phyloP scores from a whole-genome alignment of 2,329 filamentous ascomycete species.

The Neonectria sp. region DNA sequence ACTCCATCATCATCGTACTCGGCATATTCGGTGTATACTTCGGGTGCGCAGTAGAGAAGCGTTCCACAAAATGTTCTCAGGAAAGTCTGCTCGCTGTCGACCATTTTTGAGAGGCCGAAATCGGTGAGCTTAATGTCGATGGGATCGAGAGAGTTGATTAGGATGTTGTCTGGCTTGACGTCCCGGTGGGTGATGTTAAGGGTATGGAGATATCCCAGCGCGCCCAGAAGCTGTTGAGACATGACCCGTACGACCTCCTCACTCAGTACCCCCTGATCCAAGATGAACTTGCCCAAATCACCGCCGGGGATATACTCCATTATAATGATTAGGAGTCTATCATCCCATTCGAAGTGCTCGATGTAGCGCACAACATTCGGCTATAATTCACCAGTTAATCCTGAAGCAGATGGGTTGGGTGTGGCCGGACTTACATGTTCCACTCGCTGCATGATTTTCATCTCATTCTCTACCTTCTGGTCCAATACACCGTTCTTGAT shows the following conservation, averaged over 20 bases:
- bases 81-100: conserved; percentile 91
- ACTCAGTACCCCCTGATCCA: conserved; percentile 71
- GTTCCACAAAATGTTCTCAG: conserved; percentile 97
- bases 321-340: conserved; percentile 92
- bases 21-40: conserved; percentile 86
- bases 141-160: conserved; percentile 81
- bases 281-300: conserved; percentile 84
- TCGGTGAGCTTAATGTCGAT: conserved; percentile 93
- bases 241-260: conserved; percentile 81
- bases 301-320: conserved; percentile 93
- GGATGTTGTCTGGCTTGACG: conserved; percentile 98
- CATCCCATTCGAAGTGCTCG: conserved; percentile 86
- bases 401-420: not conserved
- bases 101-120: conserved; percentile 96
- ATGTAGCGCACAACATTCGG: conserved; percentile 93
- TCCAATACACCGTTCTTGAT: conserved; percentile 94
- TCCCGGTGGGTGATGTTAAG: conserved; percentile 97
- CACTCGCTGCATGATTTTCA: conserved; percentile 93
- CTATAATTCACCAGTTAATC: conserved; percentile 57
- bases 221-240: conserved; percentile 82
- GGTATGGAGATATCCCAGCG: conserved; percentile 87
- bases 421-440: conserved; percentile 76
- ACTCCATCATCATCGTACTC: conserved; percentile 81
- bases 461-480: conserved; percentile 95
- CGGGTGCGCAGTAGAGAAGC: conserved; percentile 93